A percentile compares a stretch with the other conserved stretches of the same genome.
Evolutionary conservation across 768 basidiomycete species (phyloP).

Genomic region (Trametes maxima): DNA sequence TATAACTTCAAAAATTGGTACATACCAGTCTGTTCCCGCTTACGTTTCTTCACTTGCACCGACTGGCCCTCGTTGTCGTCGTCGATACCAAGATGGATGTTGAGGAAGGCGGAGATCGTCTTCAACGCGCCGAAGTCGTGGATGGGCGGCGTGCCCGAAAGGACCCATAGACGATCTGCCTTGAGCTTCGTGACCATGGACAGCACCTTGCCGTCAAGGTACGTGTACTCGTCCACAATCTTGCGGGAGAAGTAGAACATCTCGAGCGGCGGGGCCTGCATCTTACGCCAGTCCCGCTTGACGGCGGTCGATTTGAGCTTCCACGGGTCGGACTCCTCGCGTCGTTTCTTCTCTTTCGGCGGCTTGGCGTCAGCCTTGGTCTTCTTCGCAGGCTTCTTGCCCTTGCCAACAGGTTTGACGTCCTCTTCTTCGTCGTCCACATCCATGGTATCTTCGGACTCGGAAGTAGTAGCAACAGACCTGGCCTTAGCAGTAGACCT

Average conservation of each 20-base stretch:
- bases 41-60: conserved; percentile 75
- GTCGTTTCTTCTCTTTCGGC: conserved; percentile 60
- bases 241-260: conserved; percentile 91
- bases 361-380: conserved; percentile 41
- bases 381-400: conserved; percentile 40
- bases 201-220: conserved; percentile 79
- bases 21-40: conserved; percentile 81
- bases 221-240: conserved; percentile 95
- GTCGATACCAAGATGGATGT: conserved; percentile 89
- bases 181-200: conserved; percentile 76
- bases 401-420: conserved; percentile 19
- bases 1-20: background rate
- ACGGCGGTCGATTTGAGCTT: conserved; percentile 65
- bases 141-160: conserved; percentile 95
- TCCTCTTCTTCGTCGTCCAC: conserved; percentile 30
- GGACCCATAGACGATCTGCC: conserved; percentile 86
- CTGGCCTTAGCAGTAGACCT: conserved; percentile 14
- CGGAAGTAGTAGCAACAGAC: conserved; percentile 22
- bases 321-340: conserved; percentile 75
- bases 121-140: conserved; percentile 90
- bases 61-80: conserved; percentile 79
- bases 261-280: conserved; percentile 84
- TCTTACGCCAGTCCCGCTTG: conserved; percentile 71
- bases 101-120: conserved; percentile 86
- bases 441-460: conserved; percentile 28